These are phyloP conservation scores for Termitomyces sp. DNA, from an alignment of 768 basidiomycete species.

Conservation along the genomic window DNA sequence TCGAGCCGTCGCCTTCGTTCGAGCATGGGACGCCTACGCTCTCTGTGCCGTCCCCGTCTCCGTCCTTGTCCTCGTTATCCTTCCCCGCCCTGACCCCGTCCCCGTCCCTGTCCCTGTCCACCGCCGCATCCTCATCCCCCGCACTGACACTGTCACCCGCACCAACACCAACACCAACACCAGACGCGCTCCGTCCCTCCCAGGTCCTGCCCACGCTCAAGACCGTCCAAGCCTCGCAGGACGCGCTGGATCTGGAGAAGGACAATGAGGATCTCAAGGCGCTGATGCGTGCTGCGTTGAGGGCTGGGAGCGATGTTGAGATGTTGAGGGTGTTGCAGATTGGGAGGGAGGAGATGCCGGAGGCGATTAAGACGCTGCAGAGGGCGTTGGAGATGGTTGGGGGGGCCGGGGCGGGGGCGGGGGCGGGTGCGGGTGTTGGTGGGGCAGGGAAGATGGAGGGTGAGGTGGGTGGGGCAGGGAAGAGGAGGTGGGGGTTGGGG, in stretches of 20 bases:
- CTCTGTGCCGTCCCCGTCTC: not conserved
- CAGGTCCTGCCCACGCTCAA: constrained; percentile 20
- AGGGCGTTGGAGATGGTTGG: constrained; percentile 55
- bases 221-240: constrained; percentile 34
- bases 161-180: too few relatives aligned
- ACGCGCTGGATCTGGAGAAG: constrained; percentile 43
- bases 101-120: not conserved
- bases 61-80: not conserved
- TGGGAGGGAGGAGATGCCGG: constrained; percentile 67
- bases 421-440: not conserved
- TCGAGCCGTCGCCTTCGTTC: too few relatives aligned
- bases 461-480: not conserved
- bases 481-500: not conserved
- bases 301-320: constrained; percentile 57
- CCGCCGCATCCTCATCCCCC: not conserved
- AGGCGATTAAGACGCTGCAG: constrained; percentile 80
- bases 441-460: not conserved
- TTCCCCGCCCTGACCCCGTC: too few relatives aligned
- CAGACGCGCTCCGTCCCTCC: constrained; percentile 2
- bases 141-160: constrained; percentile 2
- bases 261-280: constrained; percentile 58
- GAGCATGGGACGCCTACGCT: not conserved
- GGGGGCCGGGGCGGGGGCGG: constrained; percentile 27
- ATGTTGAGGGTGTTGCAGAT: constrained; percentile 65
- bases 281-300: constrained; percentile 58